Base-by-base conservation (phyloP, 2,329 filamentous ascomycete genomes). In the Fusarium newnesense region DNA sequence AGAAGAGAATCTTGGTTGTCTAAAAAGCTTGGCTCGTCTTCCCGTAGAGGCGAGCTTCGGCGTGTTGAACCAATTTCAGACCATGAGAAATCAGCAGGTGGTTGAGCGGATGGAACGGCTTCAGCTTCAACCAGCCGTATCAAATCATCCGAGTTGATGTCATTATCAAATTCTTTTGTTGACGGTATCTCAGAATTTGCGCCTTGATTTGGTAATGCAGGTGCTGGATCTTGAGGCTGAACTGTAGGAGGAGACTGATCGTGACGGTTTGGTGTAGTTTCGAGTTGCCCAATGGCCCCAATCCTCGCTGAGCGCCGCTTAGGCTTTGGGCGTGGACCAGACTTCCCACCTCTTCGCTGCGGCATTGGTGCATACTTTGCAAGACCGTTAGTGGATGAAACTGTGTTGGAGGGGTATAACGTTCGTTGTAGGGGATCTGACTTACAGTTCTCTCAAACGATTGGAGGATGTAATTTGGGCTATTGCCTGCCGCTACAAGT, bases 191-290 rank as follows among this genome's bases (percentile, higher is more conserved):
- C 58, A 8, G 10, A 21, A 15, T 36, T 40, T 24, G 50, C 50
- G 28, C 58, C 49, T 26, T 37, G 49, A 12, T 58, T 53, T 40
- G 54, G 44, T 21, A 47, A 40, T 59, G 39, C 30, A 13, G 36
- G 44, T 15, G 9, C 57, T 30, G 57, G 24, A 10, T 60, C 28
- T 43, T 54, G 46, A 42, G 50, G 26, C 16, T 53, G 47, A 7
- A 18, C 46, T 32, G 50, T 47, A 26, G 59, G 49, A 6, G 64
- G 71, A 44, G 75, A 75, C 50, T 75, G 70, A 12, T 75, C 54
- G 50, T 76, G 72, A 15, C 64, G 78, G n/a, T 71, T 77, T 9
- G 81, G 79, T 10, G 81, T 81, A 4, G 79, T 81, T 11, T 83
- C 80, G 6, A 83, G 75, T 59, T 82, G 67, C 5, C 76, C 75